Percentiles rank a stretch among this genome's conserved stretches.
Evolutionary conservation across 2,329 filamentous ascomycete genomes (phyloP).

Genomic region (Cercospora beticola): DNA sequence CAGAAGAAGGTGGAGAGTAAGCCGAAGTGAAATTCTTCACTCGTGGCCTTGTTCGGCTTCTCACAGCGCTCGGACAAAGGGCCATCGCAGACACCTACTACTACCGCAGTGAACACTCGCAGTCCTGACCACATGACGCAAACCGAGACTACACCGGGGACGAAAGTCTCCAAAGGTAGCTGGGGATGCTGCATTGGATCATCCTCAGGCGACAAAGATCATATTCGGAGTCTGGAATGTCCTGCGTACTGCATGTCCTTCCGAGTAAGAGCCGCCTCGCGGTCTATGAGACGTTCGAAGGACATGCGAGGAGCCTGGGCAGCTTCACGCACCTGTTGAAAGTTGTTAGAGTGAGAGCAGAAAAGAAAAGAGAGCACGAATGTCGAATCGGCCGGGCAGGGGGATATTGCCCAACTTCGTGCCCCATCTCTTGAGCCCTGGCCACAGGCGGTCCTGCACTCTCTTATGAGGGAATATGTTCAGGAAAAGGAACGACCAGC

Average conservation of each 20-base stretch:
- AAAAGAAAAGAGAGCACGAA: not conserved
- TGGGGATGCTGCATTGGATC: not conserved
- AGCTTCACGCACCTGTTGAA: not conserved
- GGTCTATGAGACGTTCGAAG: not conserved
- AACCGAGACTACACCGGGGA: not conserved
- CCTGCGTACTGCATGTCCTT: not conserved
- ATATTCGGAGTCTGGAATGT: not conserved
- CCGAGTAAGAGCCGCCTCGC: not conserved
- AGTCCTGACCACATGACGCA: not conserved
- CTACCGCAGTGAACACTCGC: not conserved
- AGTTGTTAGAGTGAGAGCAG: not conserved
- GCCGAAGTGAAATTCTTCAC: not conserved
- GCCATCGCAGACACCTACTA: not conserved
- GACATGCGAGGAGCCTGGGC: not conserved
- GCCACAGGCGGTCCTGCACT: not conserved
- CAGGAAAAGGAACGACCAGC: not conserved
- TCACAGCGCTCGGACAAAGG: not conserved
- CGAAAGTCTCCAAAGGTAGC: not conserved
- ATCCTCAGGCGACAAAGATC: not conserved
- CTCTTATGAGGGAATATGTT: not conserved
- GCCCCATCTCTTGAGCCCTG: not conserved
- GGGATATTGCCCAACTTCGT: not conserved
- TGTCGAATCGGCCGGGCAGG: too few species aligned
- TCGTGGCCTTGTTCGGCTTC: not conserved
- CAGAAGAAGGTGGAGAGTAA: conserved; percentile 44